Conservation (phyloP, 805 yeast species). For the Saturnispora dispora region DNA sequence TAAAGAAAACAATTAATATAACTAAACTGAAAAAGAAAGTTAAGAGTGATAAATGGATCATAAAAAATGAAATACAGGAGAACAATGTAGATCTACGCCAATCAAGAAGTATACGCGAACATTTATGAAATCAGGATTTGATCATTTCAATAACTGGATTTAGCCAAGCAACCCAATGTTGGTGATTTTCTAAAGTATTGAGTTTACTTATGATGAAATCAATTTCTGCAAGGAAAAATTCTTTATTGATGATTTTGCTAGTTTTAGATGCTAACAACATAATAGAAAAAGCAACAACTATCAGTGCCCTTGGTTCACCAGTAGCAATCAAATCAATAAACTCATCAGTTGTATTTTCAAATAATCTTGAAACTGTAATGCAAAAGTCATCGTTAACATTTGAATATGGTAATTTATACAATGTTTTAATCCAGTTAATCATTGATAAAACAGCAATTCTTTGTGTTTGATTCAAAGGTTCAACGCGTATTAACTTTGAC, state of each 20-base stretch:
- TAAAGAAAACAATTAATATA: neutral
- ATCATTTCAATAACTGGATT: conserved; percentile 9
- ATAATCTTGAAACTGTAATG: conserved; percentile 13
- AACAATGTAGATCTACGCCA: neutral
- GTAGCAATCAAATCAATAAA: conserved; percentile 10
- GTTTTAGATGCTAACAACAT: conserved; percentile 13
- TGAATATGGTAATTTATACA: conserved; percentile 4
- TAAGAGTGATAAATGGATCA: neutral
- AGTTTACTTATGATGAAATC: conserved; percentile 5
- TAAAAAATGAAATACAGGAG: neutral
- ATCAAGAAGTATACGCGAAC: neutral
- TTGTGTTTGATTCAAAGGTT: neutral
- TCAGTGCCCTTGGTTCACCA: conserved; percentile 17
- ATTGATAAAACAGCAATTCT: neutral
- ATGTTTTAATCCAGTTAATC: conserved; percentile 1
- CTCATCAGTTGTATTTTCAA: conserved; percentile 8
- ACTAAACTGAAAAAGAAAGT: neutral
- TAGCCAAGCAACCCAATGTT: conserved; percentile 13
- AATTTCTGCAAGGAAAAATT: conserved; percentile 8
- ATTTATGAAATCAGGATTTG: neutral
- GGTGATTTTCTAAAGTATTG: conserved; percentile 3
- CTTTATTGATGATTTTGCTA: conserved; percentile 4
- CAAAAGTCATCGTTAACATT: conserved; percentile 13
- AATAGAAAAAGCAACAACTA: conserved; percentile 16
- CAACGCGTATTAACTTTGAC: neutral